These are phyloP conservation scores for Sporothrix inflata DNA, from an alignment of 2,329 filamentous ascomycete species.

Conservation along the genomic window DNA sequence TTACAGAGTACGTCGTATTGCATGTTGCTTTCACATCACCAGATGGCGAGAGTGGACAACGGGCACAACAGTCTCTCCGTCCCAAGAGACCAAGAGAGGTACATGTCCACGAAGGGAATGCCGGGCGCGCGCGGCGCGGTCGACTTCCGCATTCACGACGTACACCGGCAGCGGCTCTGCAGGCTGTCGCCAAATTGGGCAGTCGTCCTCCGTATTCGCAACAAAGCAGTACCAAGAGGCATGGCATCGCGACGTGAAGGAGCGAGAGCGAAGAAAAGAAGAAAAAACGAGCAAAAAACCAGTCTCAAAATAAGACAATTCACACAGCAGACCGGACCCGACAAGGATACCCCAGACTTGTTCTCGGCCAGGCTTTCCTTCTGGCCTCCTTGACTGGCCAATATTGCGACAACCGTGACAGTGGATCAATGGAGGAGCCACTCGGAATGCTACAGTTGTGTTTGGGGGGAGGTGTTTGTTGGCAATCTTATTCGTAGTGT, in stretches of 20 bases:
- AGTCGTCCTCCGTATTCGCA: not conserved
- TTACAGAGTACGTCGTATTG: not conserved
- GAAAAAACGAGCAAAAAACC: not conserved
- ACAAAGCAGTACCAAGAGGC: not conserved
- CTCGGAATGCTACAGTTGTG: not conserved
- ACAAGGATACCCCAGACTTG: constrained; percentile 10
- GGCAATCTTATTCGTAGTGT: not conserved
- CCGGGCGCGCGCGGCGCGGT: not conserved
- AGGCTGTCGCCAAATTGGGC: not conserved
- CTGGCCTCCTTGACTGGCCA: not conserved
- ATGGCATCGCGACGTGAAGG: not conserved
- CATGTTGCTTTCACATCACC: not conserved
- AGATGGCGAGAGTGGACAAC: not conserved
- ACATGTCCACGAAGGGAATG: no score
- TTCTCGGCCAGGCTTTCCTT: not conserved
- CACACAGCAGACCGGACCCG: not conserved
- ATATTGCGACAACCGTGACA: not conserved
- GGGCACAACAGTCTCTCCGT: not conserved
- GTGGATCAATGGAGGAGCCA: not conserved
- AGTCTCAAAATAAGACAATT: constrained; percentile 6
- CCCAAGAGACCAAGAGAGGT: not conserved
- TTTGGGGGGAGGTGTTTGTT: not conserved
- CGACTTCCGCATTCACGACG: not conserved
- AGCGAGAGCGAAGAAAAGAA: not conserved
- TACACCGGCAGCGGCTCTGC: not conserved